phyloP scores from a whole-genome alignment of 768 basidiomycete species.

The Phylloporus sp. region DNA sequence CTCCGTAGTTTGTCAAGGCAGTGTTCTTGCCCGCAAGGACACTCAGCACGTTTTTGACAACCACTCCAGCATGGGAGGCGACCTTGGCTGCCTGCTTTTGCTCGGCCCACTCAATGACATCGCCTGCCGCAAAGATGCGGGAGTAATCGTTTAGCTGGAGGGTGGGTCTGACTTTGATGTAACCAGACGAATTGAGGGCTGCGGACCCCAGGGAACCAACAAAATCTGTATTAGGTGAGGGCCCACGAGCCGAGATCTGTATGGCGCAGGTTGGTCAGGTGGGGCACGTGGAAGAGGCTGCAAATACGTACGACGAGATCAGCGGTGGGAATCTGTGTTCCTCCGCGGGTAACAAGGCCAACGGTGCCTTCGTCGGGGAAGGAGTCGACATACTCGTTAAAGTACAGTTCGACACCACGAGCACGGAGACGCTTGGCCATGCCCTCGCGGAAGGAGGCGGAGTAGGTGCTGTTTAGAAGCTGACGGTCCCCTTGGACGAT shows the following conservation, averaged over 20 bases:
- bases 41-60: conserved; percentile 47
- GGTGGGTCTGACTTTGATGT: conserved; percentile 53
- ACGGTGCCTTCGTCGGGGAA: conserved; percentile 35
- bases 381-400: conserved; percentile 51
- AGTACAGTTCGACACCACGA: conserved; percentile 48
- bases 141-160: conserved; percentile 51
- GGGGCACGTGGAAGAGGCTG: background rate
- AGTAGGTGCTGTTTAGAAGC: conserved; percentile 58
- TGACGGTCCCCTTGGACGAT: conserved; percentile 53
- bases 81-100: conserved; percentile 58
- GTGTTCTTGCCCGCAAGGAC: conserved; percentile 36
- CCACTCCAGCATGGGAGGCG: conserved; percentile 39
- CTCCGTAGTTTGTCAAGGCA: conserved; percentile 42
- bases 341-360: conserved; percentile 47
- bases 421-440: conserved; percentile 39
- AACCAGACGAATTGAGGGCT: conserved; percentile 34
- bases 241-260: conserved; percentile 28
- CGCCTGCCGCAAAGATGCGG: conserved; percentile 62
- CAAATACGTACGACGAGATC: conserved; percentile 53
- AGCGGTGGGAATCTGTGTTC: conserved; percentile 42
- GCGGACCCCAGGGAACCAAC: conserved; percentile 42
- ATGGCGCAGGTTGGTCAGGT: background rate
- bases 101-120: conserved; percentile 60
- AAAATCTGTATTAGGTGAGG: conserved; percentile 52
- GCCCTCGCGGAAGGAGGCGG: conserved; percentile 47